Evolutionary conservation across 2,329 filamentous ascomycete genomes (phyloP).

Genomic region (Pseudopithomyces maydicus): DNA sequence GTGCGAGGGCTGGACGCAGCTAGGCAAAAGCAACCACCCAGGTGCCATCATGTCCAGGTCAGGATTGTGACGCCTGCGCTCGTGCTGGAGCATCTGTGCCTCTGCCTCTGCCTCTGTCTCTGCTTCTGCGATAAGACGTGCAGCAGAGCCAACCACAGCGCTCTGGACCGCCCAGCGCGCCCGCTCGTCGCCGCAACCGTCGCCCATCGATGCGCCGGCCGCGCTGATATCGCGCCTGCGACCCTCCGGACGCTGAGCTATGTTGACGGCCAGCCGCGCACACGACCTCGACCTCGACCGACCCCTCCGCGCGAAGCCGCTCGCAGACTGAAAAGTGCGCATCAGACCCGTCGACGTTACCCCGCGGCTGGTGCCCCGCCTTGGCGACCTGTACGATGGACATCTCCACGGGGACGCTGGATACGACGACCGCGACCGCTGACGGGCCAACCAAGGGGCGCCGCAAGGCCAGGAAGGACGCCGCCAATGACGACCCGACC

Average conservation of each 20-base stretch:
- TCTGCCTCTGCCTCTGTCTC: background rate
- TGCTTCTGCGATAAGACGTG: constrained; percentile 15
- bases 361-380: constrained; percentile 23
- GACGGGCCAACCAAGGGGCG: constrained; percentile 37
- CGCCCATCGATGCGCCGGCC: constrained; percentile 10
- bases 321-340: constrained; percentile 8
- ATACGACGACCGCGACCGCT: constrained; percentile 5
- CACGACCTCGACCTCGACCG: constrained; percentile 21
- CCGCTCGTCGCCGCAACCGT: constrained; percentile 2
- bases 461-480: constrained; percentile 40
- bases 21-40: background rate
- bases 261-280: constrained; percentile 18
- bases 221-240: constrained; percentile 2
- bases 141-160: constrained; percentile 18
- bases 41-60: background rate
- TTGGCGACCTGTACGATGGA: constrained; percentile 8
- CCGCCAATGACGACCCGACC: constrained; percentile 44
- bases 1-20: background rate
- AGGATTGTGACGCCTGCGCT: background rate
- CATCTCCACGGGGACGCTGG: constrained; percentile 14
- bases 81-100: background rate
- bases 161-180: background rate
- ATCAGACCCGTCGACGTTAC: constrained; percentile 7
- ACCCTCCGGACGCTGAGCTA: constrained; percentile 14
- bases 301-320: background rate